Evolutionary conservation across 768 basidiomycete species (phyloP).

Genomic region (Termitomyces sp.): DNA sequence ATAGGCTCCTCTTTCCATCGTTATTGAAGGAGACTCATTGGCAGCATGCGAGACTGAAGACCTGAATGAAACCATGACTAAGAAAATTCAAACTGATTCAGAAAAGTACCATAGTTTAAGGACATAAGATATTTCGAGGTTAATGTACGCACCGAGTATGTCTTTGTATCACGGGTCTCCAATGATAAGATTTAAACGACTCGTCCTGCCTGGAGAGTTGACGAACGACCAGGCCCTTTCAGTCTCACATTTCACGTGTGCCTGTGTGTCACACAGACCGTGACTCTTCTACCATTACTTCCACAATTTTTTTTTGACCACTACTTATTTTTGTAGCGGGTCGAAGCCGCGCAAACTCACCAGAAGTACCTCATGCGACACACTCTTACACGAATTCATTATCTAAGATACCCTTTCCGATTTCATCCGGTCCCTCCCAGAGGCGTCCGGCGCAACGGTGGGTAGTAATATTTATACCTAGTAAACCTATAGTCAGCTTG

Average conservation of each 20-base stretch:
- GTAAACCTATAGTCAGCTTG: not conserved
- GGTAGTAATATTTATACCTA: not conserved
- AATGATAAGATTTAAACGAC: no score
- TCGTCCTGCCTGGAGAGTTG: no score
- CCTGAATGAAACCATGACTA: slow-evolving; percentile 22
- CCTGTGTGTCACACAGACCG: not conserved
- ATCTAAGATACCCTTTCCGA: not conserved
- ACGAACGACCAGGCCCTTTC: no score
- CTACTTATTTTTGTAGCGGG: not conserved
- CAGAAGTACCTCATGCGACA: not conserved
- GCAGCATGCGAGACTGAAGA: slow-evolving; percentile 18
- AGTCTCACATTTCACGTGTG: not conserved
- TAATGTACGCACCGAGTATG: not conserved
- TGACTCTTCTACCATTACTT: not conserved
- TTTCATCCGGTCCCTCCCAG: not conserved
- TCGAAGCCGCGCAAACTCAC: not conserved
- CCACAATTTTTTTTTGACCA: no score
- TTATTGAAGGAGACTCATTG: slow-evolving; percentile 55
- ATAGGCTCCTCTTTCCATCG: slow-evolving; percentile 61
- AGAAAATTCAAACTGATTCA: not conserved
- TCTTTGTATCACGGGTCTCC: not conserved
- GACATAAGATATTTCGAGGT: not conserved
- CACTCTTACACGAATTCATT: not conserved
- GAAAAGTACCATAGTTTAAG: not conserved
- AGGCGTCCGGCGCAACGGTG: not conserved